Evolutionary conservation across 305 asterid genomes (phyloP).

Genomic region (Fraxinus floribunda): DNA sequence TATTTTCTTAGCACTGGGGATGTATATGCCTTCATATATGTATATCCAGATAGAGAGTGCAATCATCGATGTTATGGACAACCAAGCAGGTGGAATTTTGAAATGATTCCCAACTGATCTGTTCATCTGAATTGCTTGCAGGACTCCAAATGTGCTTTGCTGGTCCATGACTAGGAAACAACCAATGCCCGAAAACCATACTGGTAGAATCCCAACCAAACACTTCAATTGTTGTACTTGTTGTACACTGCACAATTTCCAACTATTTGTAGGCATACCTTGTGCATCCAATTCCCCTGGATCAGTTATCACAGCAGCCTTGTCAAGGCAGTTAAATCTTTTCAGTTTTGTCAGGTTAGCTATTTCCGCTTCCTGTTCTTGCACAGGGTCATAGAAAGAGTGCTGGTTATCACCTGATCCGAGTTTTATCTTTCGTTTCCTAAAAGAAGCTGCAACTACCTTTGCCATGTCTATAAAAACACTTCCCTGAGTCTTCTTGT

Average conservation of each 20-base stretch:
- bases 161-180: slow-evolving; percentile 76
- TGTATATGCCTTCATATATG: slow-evolving; percentile 52
- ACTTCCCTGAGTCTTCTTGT: slow-evolving; percentile 44
- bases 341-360: slow-evolving; percentile 7
- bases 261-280: slow-evolving; percentile 39
- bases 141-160: slow-evolving; percentile 58
- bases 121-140: slow-evolving; percentile 69
- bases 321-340: slow-evolving; percentile 46
- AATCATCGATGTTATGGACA: slow-evolving; percentile 70
- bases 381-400: slow-evolving; percentile 32
- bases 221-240: slow-evolving; percentile 68
- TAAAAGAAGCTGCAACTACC: slow-evolving; percentile 43
- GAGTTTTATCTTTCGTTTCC: slow-evolving; percentile 39
- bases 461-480: slow-evolving; percentile 59
- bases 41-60: slow-evolving; percentile 67
- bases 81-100: slow-evolving; percentile 75
- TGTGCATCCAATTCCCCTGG: slow-evolving; percentile 37
- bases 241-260: slow-evolving; percentile 51
- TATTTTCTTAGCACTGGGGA: slow-evolving; percentile 36
- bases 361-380: slow-evolving; percentile 3
- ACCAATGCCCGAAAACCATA: slow-evolving; percentile 63
- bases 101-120: slow-evolving; percentile 41
- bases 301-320: slow-evolving; percentile 53
- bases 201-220: slow-evolving; percentile 50
- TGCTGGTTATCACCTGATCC: neutral